Percentiles rank a stretch among this genome's conserved stretches.
Conservation (phyloP, 352 stramenopile genomes). For the Pelagophyceae sp. region DNA sequence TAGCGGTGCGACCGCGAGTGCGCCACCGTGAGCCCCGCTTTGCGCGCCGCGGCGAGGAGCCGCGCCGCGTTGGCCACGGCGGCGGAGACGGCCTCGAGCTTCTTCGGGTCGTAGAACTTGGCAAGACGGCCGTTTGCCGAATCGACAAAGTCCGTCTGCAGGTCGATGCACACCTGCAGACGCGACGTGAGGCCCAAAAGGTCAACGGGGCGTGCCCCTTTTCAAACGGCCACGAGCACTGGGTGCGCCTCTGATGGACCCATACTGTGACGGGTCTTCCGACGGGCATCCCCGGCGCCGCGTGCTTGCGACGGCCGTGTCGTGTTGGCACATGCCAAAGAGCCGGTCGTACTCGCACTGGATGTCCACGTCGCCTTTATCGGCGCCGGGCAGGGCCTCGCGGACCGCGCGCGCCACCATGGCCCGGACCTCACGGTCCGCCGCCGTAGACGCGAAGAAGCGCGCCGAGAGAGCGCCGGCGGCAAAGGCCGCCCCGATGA, state of each 20-base stretch:
- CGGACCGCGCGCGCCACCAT: not conserved
- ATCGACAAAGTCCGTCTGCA: not conserved
- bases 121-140: not conserved
- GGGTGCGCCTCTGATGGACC: too few relatives aligned
- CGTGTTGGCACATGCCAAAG: not conserved
- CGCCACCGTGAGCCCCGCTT: not conserved
- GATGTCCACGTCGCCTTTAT: not conserved
- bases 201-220: too few relatives aligned
- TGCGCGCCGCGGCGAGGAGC: not conserved
- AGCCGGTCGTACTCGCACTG: not conserved
- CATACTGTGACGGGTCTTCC: too few relatives aligned
- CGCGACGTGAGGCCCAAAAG: too few relatives aligned
- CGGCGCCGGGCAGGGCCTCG: not conserved
- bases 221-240: too few relatives aligned
- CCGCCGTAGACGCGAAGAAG: not conserved
- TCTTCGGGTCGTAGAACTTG: not conserved
- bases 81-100: not conserved
- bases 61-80: not conserved
- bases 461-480: not conserved
- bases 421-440: not conserved
- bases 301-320: constrained; percentile 9
- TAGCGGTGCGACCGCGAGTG: constrained; percentile 6
- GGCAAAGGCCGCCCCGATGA: not conserved
- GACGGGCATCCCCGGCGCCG: too few relatives aligned
- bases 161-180: constrained; percentile 11